Evolutionary conservation across 2,329 filamentous ascomycete species (phyloP).

Genomic region (Nannizzia gypsea): DNA sequence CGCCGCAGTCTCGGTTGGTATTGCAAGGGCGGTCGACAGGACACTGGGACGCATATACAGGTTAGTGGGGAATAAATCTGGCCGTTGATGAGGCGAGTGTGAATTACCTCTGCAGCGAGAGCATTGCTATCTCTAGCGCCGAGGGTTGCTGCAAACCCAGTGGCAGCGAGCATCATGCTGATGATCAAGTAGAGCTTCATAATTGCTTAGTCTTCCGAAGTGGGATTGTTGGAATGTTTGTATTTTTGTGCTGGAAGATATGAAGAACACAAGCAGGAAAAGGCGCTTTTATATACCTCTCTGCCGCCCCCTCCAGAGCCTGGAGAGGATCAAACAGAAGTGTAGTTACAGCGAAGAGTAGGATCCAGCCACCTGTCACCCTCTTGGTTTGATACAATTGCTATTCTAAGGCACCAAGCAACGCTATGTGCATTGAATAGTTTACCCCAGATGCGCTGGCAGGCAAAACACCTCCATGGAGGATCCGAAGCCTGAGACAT

Average conservation of each 20-base stretch:
- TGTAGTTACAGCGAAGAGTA: neutral
- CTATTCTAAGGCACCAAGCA: neutral
- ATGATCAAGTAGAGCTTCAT: slow-evolving; percentile 2
- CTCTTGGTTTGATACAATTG: neutral
- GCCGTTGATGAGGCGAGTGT: neutral
- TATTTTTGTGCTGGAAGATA: neutral
- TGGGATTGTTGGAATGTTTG: neutral
- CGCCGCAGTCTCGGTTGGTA: neutral
- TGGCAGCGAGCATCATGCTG: slow-evolving; percentile 4
- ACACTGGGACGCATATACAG: neutral
- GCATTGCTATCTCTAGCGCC: neutral
- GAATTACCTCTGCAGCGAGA: neutral
- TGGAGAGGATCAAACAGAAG: neutral
- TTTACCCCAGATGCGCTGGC: neutral
- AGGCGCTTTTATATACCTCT: neutral
- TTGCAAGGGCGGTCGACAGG: neutral
- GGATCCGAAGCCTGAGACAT: neutral
- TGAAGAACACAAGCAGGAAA: neutral
- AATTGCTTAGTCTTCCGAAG: neutral
- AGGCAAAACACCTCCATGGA: neutral
- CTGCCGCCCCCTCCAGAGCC: no score
- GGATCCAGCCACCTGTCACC: neutral
- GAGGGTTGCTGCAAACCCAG: neutral
- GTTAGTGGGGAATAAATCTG: neutral
- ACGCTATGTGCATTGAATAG: neutral